Evolutionary conservation across 1,284 basidiomycete genomes (phyloP).

Genomic region (Ceratobasidium papillatum): DNA sequence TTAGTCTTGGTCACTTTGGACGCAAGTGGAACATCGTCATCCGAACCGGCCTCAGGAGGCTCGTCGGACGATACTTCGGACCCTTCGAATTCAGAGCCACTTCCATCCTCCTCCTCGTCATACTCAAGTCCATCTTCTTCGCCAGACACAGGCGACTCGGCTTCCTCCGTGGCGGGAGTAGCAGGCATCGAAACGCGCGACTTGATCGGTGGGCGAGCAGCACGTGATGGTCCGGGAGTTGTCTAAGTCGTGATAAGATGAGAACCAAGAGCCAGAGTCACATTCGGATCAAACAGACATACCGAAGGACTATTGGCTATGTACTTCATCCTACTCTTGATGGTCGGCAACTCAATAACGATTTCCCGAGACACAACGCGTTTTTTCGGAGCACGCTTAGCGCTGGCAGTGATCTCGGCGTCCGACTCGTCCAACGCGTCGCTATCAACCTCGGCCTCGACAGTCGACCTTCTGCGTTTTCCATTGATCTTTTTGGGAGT

Average conservation of each 20-base stretch:
- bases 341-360: neutral
- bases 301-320: neutral
- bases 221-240: constrained; percentile 20
- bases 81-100: constrained; percentile 51
- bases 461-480: constrained; percentile 9
- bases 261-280: neutral
- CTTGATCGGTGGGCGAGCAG: constrained; percentile 14
- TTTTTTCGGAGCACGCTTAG: constrained; percentile 24
- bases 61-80: constrained; percentile 58
- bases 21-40: constrained; percentile 58
- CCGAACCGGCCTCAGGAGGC: constrained; percentile 66
- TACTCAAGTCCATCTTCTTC: constrained; percentile 47
- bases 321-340: neutral
- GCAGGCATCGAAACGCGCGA: constrained; percentile 18
- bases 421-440: constrained; percentile 38
- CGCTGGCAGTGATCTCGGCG: constrained; percentile 1
- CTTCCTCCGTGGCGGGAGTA: constrained; percentile 1
- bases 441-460: constrained; percentile 18
- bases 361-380: neutral
- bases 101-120: constrained; percentile 43
- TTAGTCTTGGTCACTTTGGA: constrained; percentile 13
- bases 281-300: neutral
- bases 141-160: constrained; percentile 4
- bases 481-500: neutral
- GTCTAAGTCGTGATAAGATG: neutral